These are phyloP conservation scores for Shiraia sp. DNA, from an alignment of 2,329 filamentous ascomycete genomes.

Conservation along the genomic window DNA sequence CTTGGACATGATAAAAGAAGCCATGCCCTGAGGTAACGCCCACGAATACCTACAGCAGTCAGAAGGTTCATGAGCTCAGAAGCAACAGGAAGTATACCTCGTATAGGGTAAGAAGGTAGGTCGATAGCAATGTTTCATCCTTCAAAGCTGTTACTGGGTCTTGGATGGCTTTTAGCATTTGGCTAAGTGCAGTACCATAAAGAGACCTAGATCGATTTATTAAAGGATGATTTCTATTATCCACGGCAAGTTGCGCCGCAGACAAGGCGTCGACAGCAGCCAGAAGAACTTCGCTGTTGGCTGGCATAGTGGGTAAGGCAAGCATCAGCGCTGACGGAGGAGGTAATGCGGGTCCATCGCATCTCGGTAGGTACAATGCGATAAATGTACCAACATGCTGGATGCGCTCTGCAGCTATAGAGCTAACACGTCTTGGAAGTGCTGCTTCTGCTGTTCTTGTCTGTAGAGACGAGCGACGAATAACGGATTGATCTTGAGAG, in stretches of 20 bases:
- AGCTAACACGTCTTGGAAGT: constrained; percentile 37
- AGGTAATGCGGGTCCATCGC: constrained; percentile 33
- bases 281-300: constrained; percentile 34
- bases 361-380: constrained; percentile 34
- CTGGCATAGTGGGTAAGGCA: constrained; percentile 34
- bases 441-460: constrained; percentile 19
- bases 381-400: constrained; percentile 41
- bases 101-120: constrained; percentile 40
- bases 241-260: constrained; percentile 40
- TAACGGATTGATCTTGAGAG: constrained; percentile 6
- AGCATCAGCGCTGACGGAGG: constrained; percentile 43
- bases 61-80: background rate
- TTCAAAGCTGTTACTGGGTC: constrained; percentile 29
- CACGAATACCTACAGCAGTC: constrained; percentile 34
- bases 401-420: constrained; percentile 40
- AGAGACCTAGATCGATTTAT: constrained; percentile 41
- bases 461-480: constrained; percentile 14
- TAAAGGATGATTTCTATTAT: constrained; percentile 31
- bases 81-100: constrained; percentile 21
- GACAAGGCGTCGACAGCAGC: constrained; percentile 40
- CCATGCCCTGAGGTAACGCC: constrained; percentile 39
- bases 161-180: constrained; percentile 37
- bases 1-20: constrained; percentile 45
- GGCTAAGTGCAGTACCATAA: constrained; percentile 39
- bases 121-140: constrained; percentile 42